These are phyloP conservation scores for Blastobotrys terrestris DNA, from an alignment of 805 yeast species.

Conservation along the genomic window DNA sequence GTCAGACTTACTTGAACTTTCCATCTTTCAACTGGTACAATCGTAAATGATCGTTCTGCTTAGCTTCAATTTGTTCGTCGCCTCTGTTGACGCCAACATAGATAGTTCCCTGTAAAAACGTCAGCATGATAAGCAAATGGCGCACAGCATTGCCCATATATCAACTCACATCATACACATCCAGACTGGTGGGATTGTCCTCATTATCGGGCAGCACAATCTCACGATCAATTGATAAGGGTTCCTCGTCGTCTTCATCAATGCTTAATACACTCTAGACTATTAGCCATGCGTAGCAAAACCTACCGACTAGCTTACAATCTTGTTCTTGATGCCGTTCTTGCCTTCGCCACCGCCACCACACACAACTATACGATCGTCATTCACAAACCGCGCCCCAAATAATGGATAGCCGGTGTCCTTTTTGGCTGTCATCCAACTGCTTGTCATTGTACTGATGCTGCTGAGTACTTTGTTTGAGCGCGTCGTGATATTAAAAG, in stretches of 20 bases:
- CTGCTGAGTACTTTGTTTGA: neutral
- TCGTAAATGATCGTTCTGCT: conserved; percentile 65
- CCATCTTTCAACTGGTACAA: conserved; percentile 37
- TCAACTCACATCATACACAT: conserved; percentile 36
- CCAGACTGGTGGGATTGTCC: conserved; percentile 86
- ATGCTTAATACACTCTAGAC: conserved; percentile 48
- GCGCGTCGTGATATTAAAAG: neutral
- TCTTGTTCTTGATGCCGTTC: conserved; percentile 80
- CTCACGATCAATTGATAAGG: conserved; percentile 10
- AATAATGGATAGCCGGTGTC: conserved; percentile 53
- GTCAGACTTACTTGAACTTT: neutral
- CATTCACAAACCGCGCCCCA: conserved; percentile 64
- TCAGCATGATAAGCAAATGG: too few relatives aligned
- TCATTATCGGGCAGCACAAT: conserved; percentile 36
- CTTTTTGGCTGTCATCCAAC: neutral
- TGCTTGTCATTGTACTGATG: neutral
- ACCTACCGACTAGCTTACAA: conserved; percentile 28
- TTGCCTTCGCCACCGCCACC: conserved; percentile 98
- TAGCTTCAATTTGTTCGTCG: conserved; percentile 49
- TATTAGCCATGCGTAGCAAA: neutral
- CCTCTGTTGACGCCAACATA: conserved; percentile 75
- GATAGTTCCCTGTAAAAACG: conserved; percentile 31
- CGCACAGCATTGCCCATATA: too few relatives aligned
- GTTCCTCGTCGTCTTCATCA: conserved; percentile 40
- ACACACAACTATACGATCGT: conserved; percentile 57